Base-by-base conservation (phyloP, 257 asterid genomes). In the Catharanthus roseus region DNA sequence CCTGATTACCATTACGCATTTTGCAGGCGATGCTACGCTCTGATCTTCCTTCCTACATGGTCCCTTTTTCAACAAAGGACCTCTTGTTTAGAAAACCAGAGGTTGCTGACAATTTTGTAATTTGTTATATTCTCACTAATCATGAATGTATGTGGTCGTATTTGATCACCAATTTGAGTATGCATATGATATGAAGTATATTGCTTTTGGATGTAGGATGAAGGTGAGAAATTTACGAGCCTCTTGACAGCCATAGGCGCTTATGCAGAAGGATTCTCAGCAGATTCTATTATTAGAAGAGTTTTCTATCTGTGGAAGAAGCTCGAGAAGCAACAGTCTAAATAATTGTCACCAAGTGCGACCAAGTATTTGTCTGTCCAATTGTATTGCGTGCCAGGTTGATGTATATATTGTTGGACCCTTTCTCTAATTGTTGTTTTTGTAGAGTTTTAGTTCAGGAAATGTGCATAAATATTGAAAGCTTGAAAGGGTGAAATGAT, bases 1-100 rank as follows among this genome's bases (percentile, higher is more conserved):
- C 66, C 29, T 63, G 74, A 73, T 72, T 62, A 69, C 39, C 45
- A 34, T 70, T 69, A 50, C 72, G 60, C 24, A 19, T 53, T 72
- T 71, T 78, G 83, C 79, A 93, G 97, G 98, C 95, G 31, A 72
- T 89, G 92, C 56, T 93, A 77, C 97, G 97, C 31, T 89, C 88
- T 57, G 97, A 93, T 83, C 99, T 93, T 78, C 99, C 99, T 34
- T 69, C 77, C 75, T 91, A 93, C 78, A 91, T 93, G 97, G 97
- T 93, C 76, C 99, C 99, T 55, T 93, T 86, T 79, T 42, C 84
- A 44, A 84, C 93, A 50, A 72, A 77, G 11, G 97, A 91, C 82
- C 89, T 93, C 72, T 44, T 65, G 29, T 93, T 89, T 83, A 77
- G 53, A 70, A 88, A 86, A 79, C 97, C 99, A 65, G 96, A 88